Evolutionary conservation across 1,284 basidiomycete genomes (phyloP), one percentile per base, ranked within the genome.

Genomic region (Pseudozyma hubeiensis): DNA sequence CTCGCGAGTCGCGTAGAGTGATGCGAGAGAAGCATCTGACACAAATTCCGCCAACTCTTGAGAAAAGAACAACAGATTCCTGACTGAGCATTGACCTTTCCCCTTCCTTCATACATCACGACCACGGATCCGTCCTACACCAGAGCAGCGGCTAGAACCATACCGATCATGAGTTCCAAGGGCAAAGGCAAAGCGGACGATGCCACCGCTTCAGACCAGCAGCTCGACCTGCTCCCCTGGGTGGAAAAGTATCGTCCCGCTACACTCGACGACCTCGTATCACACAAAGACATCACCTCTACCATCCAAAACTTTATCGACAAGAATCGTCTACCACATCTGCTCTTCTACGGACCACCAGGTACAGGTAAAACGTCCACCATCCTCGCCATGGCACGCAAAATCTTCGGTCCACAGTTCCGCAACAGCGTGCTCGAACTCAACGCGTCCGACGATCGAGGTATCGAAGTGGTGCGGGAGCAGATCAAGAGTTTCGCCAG

Each of bases 401-500:
- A 92, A 75, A 92, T 99, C 86, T 99, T 97, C 82, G 95, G 95
- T 88, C 53, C 84, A 70, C 53, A 95, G 89, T 83, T 70, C 85
- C 88, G 89, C 65, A 97, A 95, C 84, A 94, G 97, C 84, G 96
- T 97, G 19, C 89, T 99, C 1, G 96, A 99, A 92, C 88, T 99
- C 52, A 99, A 99, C 84, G 96, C 96, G 4, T 97, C 94, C 1
- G 96, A 99, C 83, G 97, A 99, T 81, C 90, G 96, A 81, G 96
- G 96, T 53, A 99, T 99, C 76, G 97, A 99, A 68, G 95, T 98
- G 48, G 97, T 99, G 6, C 90, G 97, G 50, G 97, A 98, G 82
- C 95, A 97, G 87, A 96, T 99, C 86, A 99, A 99, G 85, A 93
- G 93, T 84, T 99, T 99, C 54, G 95, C 96, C 1, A 93, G 95